Base-by-base conservation (phyloP, 805 yeast genomes). In the Scheffersomyces ergatensis region DNA sequence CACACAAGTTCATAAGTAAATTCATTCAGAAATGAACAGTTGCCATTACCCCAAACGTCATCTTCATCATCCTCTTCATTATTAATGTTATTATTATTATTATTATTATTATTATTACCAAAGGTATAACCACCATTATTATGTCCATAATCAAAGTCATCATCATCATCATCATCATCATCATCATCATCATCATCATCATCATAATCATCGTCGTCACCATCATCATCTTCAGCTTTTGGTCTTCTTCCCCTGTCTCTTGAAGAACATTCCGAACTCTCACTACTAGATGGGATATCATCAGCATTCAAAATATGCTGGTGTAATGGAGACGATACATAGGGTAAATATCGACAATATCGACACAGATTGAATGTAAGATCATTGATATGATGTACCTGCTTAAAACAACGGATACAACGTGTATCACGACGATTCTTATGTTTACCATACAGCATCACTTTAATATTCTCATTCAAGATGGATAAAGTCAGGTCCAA, bases 391-490 rank as follows among this genome's bases (percentile, higher is more conserved):
- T 29, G 51, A 44, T 54, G 48, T 7, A 33, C 27, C n/a, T 20
- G 37, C 20, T 37, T 48, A 33, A 39, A 39, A 38, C 63, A 58
- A 7, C 51, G 45, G 14, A 41, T 35, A 1, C 50, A 39, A 31
- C 63, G 42, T 9, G 54, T 47, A 35, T 57, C 62, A 13, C 25
- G 37, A 27, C 24, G 21, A 3, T 62, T 62, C 33, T 47, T 49
- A 43, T 53, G 57, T 39, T 45, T 47, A 2, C 63, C 63, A 25
- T 33, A 25, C 42, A 27, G 37, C 36, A 45, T 40, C 17, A 37
- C 30, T 11, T 5, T 17, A 4, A 23, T 27, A 24, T 13, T 7
- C 24, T 21, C 14, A 14, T 15, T 30, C n/a, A 37, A 19, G 20
- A 30, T 32, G 14, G n/a, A 36, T 26, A 35, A 12, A n/a, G 24